Evolutionary conservation across 352 stramenopile genomes (phyloP).

Genomic region (Phytopythium ostracodes): DNA sequence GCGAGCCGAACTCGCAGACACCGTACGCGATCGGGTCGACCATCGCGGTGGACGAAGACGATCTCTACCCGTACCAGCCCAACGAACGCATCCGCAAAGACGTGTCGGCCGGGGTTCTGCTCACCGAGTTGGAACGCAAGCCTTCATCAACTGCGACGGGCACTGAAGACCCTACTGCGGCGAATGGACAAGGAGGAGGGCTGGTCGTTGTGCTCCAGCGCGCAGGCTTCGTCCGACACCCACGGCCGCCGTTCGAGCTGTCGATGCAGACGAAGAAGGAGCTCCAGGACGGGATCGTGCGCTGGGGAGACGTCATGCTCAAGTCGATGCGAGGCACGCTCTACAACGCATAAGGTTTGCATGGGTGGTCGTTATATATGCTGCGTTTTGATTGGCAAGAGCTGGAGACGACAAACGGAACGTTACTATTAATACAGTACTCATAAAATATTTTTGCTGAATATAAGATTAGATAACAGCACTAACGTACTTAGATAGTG

Average conservation of each 20-base stretch:
- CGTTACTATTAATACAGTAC: neutral
- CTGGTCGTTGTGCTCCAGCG: constrained; percentile 27
- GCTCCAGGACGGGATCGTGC: constrained; percentile 18
- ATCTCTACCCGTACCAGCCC: constrained; percentile 29
- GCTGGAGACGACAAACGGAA: neutral
- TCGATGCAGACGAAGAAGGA: constrained; percentile 9
- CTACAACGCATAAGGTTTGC: no score
- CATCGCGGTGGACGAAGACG: constrained; percentile 28
- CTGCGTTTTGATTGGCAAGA: neutral
- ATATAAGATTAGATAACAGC: no score
- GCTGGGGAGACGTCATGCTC: constrained; percentile 26
- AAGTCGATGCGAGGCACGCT: constrained; percentile 25
- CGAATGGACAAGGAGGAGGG: constrained; percentile 1
- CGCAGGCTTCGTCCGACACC: constrained; percentile 17
- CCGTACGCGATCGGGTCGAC: constrained; percentile 18
- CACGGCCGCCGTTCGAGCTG: constrained; percentile 18
- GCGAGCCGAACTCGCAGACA: neutral
- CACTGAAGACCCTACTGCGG: neutral
- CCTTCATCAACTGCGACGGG: constrained; percentile 3
- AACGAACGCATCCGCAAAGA: constrained; percentile 23
- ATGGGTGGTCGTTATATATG: no score
- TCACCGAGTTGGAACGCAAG: constrained; percentile 14
- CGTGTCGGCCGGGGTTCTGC: constrained; percentile 16
- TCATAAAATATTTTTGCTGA: neutral
- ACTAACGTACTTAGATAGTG: no score